These are phyloP conservation scores for Draba incana DNA, from an alignment of 345 rosid species.

Conservation along the genomic window DNA sequence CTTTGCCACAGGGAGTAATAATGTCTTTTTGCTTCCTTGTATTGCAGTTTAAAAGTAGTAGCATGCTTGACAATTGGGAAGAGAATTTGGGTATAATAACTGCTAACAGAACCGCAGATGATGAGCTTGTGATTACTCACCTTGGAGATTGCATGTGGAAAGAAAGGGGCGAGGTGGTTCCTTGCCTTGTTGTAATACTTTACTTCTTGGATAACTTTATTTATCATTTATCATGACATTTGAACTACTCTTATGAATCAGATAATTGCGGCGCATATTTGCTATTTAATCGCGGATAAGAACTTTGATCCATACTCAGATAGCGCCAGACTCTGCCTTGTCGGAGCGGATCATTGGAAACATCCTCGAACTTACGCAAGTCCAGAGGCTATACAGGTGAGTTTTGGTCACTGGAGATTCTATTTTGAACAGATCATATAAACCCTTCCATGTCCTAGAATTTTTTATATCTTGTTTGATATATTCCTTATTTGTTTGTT, in stretches of 20 bases:
- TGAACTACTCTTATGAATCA: slow-evolving; percentile 40
- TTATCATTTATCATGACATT: slow-evolving; percentile 37
- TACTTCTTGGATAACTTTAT: slow-evolving; percentile 18
- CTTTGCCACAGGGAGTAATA: slow-evolving; percentile 5
- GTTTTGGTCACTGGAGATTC: slow-evolving; percentile 4
- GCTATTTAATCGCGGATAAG: slow-evolving; percentile 75
- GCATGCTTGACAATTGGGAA: slow-evolving; percentile 99
- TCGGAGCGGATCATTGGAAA: slow-evolving; percentile 79
- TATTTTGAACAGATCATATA: slow-evolving; percentile 2
- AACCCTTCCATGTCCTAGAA: background rate
- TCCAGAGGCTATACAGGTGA: slow-evolving; percentile 82
- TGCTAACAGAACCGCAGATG: slow-evolving; percentile 96
- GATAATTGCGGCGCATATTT: slow-evolving; percentile 71
- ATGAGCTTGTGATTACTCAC: slow-evolving; percentile 91
- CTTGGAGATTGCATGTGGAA: slow-evolving; percentile 98
- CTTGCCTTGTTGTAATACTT: slow-evolving; percentile 25
- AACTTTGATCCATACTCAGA: slow-evolving; percentile 74
- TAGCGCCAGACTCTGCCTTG: slow-evolving; percentile 72
- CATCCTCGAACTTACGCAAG: slow-evolving; percentile 71
- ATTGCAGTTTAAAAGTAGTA: slow-evolving; percentile 60
- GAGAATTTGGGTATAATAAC: slow-evolving; percentile 95
- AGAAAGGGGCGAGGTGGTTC: slow-evolving; percentile 88
- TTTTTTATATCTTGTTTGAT: slow-evolving; percentile 18
- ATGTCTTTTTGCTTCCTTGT: slow-evolving; percentile 22
- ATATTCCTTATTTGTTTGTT: slow-evolving; percentile 31